Percentiles rank a stretch among this genome's conserved stretches.
phyloP scores from a whole-genome alignment of 768 basidiomycete genomes.

The Collybia nuda region DNA sequence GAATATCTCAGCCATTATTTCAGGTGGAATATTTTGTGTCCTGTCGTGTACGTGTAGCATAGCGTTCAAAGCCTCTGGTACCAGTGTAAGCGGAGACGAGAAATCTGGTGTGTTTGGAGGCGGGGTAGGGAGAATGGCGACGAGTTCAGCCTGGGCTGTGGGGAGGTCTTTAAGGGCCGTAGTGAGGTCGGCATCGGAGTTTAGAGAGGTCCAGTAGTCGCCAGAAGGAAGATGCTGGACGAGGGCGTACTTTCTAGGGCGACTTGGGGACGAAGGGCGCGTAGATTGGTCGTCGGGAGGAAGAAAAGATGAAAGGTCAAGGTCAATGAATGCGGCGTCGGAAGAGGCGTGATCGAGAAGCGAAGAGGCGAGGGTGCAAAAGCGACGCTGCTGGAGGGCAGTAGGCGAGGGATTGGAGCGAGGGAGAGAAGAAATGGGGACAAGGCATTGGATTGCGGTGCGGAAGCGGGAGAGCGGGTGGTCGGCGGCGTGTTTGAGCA shows the following conservation, averaged over 20 bases:
- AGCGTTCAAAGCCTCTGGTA: too few species aligned
- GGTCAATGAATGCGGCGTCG: conserved; percentile 41
- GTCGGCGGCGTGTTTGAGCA: conserved; percentile 52
- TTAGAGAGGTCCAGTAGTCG: conserved; percentile 78
- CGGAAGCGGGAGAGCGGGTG: conserved; percentile 56
- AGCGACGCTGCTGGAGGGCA: conserved; percentile 68
- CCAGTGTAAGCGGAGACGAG: too few species aligned
- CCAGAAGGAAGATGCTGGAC: conserved; percentile 77
- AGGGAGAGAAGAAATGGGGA: conserved; percentile 66
- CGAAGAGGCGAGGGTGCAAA: conserved; percentile 71
- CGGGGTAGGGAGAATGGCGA: conserved; percentile 69
- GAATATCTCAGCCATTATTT: too few species aligned
- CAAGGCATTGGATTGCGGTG: conserved; percentile 66
- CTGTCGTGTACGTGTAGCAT: too few species aligned
- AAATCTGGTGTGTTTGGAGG: conserved; percentile 17
- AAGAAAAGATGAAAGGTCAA: conserved; percentile 46
- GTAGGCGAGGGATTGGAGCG: conserved; percentile 63
- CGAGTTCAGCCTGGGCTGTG: conserved; percentile 74
- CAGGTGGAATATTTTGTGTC: too few species aligned
- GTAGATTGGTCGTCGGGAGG: conserved; percentile 11
- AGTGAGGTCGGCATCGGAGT: conserved; percentile 37
- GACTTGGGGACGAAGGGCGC: conserved; percentile 23
- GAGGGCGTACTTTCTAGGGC: conserved; percentile 64
- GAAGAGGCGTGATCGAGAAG: conserved; percentile 72
- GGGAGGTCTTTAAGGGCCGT: conserved; percentile 48